phyloP scores from a whole-genome alignment of 2,329 filamentous ascomycete species.

The Sporothrix protearum region DNA sequence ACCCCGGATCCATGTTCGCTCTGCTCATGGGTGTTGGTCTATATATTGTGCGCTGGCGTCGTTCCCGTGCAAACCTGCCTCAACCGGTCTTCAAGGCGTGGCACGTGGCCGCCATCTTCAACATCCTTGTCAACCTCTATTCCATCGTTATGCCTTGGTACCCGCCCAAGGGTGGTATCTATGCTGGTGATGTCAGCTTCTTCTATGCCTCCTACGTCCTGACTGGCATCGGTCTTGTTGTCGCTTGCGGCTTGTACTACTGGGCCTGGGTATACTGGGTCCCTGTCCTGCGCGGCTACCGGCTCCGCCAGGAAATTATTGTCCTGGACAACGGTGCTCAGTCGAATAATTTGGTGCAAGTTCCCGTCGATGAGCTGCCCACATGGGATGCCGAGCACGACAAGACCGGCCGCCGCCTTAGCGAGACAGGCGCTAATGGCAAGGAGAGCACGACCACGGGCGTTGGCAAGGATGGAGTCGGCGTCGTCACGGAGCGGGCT shows the following conservation, averaged over 20 bases:
- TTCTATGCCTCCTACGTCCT: conserved; percentile 70
- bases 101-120: conserved; percentile 56
- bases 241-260: conserved; percentile 48
- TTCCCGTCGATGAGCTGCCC: conserved; percentile 42
- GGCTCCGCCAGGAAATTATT: conserved; percentile 47
- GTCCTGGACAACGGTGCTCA: conserved; percentile 44
- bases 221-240: conserved; percentile 56
- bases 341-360: conserved; percentile 47
- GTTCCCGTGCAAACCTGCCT: conserved; percentile 48
- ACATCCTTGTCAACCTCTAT: conserved; percentile 56
- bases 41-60: conserved; percentile 53
- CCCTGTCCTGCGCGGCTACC: conserved; percentile 43
- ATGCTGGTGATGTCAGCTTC: conserved; percentile 65
- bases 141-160: conserved; percentile 69
- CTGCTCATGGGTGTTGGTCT: conserved; percentile 56
- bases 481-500: not conserved
- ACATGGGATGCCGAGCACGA: conserved; percentile 44
- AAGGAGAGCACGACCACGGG: not conserved
- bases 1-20: conserved; percentile 57
- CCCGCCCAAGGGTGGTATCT: conserved; percentile 57
- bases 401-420: conserved; percentile 27
- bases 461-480: not conserved
- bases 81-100: conserved; percentile 56
- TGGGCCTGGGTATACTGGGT: conserved; percentile 45
- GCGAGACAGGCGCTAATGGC: not conserved